Evolutionary conservation across 306 rosid species (phyloP), one percentile per base, ranked within the genome.

Genomic region (Castanopsis chinensis): DNA sequence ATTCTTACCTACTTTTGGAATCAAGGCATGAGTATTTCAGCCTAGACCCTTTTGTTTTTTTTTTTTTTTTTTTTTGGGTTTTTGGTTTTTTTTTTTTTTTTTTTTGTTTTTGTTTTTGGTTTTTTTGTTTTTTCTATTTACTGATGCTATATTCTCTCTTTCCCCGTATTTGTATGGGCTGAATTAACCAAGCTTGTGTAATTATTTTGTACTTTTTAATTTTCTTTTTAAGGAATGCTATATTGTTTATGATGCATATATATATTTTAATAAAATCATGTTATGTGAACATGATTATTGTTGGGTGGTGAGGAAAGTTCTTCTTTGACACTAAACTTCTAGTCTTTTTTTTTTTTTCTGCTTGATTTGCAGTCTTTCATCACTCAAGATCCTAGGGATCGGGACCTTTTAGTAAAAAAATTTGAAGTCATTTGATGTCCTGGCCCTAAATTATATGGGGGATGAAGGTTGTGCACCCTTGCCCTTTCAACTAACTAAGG

Each of bases 331-430:
- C 59, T 67, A 30, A 76, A 55, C 64, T 77, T 76, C 18, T 81
- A 76, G 60, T 75, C 58, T 45, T 74, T 27, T 25, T 18, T 83
- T 37, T n/a, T 25, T 37, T 17, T 60, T 81, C n/a, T n/a, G 33
- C 49, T 75, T 72, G 49, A 78, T 71, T 86, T 78, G 77, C 91
- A 94, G 99, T 88, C 99, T 80, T 92, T 92, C 89, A 90, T 94
- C 69, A 90, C 99, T 68, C 97, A 91, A 87, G 91, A 94, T 90
- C 71, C 97, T 81, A 54, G 74, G 61, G 97, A 94, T 81, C 89
- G 97, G 71, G 99, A 92, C 78, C 78, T 72, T 74, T 82, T 94
- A 87, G 97, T 86, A 55, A 91, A 85, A 30, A 81, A 77, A 84
- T 72, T 81, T 94, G 19, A 83, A 52, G 73, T 45, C 63, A 54